phyloP scores from a whole-genome alignment of 129 eudicot species.

The sunflower (Helianthus annuus) region HanXRQr2.0-SUNRISE NC_035435.2:35421644-35422143 shows the following conservation, averaged over 20 bases:
- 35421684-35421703: background rate
- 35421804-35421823: background rate
- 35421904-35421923: slow-evolving; percentile 91
- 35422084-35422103: slow-evolving; percentile 84
- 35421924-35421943: slow-evolving; percentile 78
- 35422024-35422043: slow-evolving; percentile 83
- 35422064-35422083: slow-evolving; percentile 76
- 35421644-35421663: background rate
- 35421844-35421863: background rate
- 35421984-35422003: slow-evolving; percentile 59
- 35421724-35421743: too few species aligned
- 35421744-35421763: too few species aligned
- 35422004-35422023: slow-evolving; percentile 90
- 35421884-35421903: slow-evolving; percentile 64
- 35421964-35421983: slow-evolving; percentile 78
- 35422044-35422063: slow-evolving; percentile 86
- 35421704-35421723: too few species aligned
- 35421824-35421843: background rate
- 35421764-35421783: too few species aligned
- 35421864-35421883: background rate
- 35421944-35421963: slow-evolving; percentile 63
- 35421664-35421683: background rate
- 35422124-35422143: slow-evolving; percentile 76
- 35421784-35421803: background rate
- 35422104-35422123: slow-evolving; percentile 73